Base-by-base conservation (phyloP, 2,329 filamentous ascomycete species). In the Fusarium sp. region DNA sequence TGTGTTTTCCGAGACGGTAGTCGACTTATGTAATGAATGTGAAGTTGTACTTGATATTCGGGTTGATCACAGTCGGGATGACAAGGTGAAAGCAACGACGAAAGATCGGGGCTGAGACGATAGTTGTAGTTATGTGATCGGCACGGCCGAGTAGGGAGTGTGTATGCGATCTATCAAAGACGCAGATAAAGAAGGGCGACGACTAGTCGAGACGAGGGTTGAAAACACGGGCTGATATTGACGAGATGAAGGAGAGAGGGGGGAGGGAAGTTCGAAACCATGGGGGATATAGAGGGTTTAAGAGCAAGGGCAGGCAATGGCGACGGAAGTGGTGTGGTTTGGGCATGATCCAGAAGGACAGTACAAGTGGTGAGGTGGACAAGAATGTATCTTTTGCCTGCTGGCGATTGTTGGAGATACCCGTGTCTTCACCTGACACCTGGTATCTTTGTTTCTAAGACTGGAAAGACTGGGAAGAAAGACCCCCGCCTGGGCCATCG, bases 131-230 rank as follows among this genome's bases (percentile, higher is more conserved):
- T 72, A 70, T 70, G 42, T 59, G 67, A 70, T 71, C 79, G 82
- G 81, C 82, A 79, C 82, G 77, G 82, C 81, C 80, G 81, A 76
- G 69, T 78, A 76, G 79, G 70, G 79, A 74, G 76, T 68, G 66
- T 73, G 55, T 60, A 61, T 76, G 83, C 82, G 70, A 82, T 87
- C 86, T 88, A 77, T 88, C 86, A 87, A 88, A 88, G 86, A 87
- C 84, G 82, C 84, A 66, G 72, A 81, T 77, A 79, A 78, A 52
- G 74, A 79, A 78, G 66, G 77, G 70, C 74, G 71, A 73, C 71
- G 66, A 79, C 72, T 64, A 69, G 68, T 70, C 67, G 52, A 71
- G 71, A 59, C 77, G 74, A 78, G 72, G 76, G 72, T 66, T 72
- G 75, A 70, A 70, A 75, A 62, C 66, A 71, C 66, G 71, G 57